A percentile compares a stretch with the other conserved stretches of the same genome.
Evolutionary conservation across 176 grass and related monocot genomes (phyloP).

Genomic region (Echinochloa phyllopogon): DNA sequence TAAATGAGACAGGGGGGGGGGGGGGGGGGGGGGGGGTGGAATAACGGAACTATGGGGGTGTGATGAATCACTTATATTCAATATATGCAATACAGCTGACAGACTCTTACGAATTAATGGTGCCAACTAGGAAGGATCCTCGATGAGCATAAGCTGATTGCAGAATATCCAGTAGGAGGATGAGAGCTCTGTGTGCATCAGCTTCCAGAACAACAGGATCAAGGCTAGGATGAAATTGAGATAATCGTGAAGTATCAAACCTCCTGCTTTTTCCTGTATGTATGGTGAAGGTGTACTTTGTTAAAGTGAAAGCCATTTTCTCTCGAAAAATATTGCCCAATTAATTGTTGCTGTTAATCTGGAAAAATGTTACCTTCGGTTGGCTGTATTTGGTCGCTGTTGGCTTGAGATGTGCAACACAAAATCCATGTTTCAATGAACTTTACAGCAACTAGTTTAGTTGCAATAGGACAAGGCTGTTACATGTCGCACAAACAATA

Average conservation of each 20-base stretch:
- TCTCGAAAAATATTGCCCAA: slow-evolving; percentile 4
- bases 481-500: slow-evolving; percentile 47
- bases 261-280: slow-evolving; percentile 62
- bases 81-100: slow-evolving; percentile 31
- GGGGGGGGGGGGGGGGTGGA: not conserved
- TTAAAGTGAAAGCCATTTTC: slow-evolving; percentile 32
- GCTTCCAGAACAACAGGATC: slow-evolving; percentile 76
- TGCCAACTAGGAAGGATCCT: slow-evolving; percentile 79
- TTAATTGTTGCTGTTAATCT: slow-evolving; percentile 33
- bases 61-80: slow-evolving; percentile 34
- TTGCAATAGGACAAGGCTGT: slow-evolving; percentile 68
- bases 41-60: not conserved
- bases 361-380: slow-evolving; percentile 53
- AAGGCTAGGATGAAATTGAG: slow-evolving; percentile 59
- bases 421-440: slow-evolving; percentile 85
- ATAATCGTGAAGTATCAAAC: slow-evolving; percentile 71
- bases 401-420: slow-evolving; percentile 67
- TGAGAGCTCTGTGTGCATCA: slow-evolving; percentile 70
- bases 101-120: slow-evolving; percentile 81
- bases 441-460: slow-evolving; percentile 82
- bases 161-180: slow-evolving; percentile 78
- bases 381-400: slow-evolving; percentile 41
- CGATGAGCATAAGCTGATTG: slow-evolving; percentile 62
- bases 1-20: not conserved
- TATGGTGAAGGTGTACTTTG: slow-evolving; percentile 37